Base-by-base conservation (phyloP, 2,329 filamentous ascomycete genomes). In the Exophiala sideris region DNA sequence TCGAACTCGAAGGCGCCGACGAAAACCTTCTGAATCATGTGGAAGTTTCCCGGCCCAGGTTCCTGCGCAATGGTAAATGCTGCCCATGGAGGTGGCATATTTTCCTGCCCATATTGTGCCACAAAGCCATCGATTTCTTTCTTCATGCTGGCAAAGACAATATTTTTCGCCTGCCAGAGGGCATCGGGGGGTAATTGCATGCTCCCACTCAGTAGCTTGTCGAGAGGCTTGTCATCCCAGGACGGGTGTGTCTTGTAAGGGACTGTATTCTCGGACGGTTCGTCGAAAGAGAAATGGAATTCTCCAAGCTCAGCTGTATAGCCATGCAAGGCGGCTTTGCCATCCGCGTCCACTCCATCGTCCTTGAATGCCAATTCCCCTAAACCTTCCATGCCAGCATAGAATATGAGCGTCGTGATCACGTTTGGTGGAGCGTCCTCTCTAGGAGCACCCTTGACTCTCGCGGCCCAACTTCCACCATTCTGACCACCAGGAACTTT, bases 1-100 rank as follows among this genome's bases (percentile, higher is more conserved):
- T 97, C 94, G 64, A 97, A 97, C 75, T 86, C 90, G 66, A 97
- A 99, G 1, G 85, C 71, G 1, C 94, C 92, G 64, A 91, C 82
- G 64, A 96, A 97, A 2, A 91, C 83, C 73, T 96, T 96, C 71
- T 99, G 90, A 12, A 97, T 79, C 38, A 96, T 74, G 60, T 99
- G 92, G 11, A 89, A 74, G 66, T 97, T 97, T 29, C 91, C 92
- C 10, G 72, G 65, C 4, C 81, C 83, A 2, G 88, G 85, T 32
- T 74, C 71, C 68, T 95, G 87, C 41, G 78, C 72, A 50, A 97
- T 78, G 5, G 89, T 89, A 70, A 95, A 96, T 1, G 91, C 79
- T 68, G 94, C 88, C 75, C 87, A 90, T 1, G 92, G 87, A 8
- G 91, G 91, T 6, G 91, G 87, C 44, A 88, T 81, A 57, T 86